These are phyloP conservation scores for Strigomonas culicis DNA, from an alignment of 208 protist species.

Conservation along the genomic window DNA sequence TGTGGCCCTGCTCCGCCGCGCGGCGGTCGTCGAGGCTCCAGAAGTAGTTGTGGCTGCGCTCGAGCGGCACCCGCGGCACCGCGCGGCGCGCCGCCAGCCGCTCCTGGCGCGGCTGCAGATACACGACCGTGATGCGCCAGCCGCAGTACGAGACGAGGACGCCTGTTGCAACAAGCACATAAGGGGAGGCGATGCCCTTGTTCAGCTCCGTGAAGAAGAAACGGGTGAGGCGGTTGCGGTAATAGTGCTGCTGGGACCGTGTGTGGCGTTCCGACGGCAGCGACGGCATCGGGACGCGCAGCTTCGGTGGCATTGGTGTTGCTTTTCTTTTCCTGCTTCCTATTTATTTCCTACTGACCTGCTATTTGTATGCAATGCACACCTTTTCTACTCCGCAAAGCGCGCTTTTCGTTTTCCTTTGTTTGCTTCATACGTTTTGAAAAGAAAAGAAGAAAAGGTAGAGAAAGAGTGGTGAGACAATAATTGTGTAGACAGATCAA, in stretches of 20 bases:
- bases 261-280: slow-evolving; percentile 28
- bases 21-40: slow-evolving; percentile 49
- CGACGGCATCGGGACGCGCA: slow-evolving; percentile 9
- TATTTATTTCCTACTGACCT: too few species aligned
- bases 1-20: neutral
- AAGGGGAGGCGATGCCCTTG: slow-evolving; percentile 72
- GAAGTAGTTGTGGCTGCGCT: slow-evolving; percentile 65
- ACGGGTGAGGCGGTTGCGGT: slow-evolving; percentile 51
- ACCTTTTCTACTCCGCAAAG: too few species aligned
- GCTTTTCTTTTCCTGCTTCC: too few species aligned
- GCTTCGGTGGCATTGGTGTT: slow-evolving; percentile 6
- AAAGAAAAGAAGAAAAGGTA: neutral
- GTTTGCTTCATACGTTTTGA: too few species aligned
- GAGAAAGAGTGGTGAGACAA: neutral
- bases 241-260: slow-evolving; percentile 19
- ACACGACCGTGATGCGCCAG: slow-evolving; percentile 58
- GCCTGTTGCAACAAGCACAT: slow-evolving; percentile 49
- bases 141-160: slow-evolving; percentile 41
- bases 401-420: too few species aligned
- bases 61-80: slow-evolving; percentile 58
- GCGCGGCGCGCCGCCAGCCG: slow-evolving; percentile 34
- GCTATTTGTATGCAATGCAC: too few species aligned
- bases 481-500: neutral
- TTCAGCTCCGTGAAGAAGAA: slow-evolving; percentile 87
- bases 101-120: slow-evolving; percentile 49